phyloP scores from a whole-genome alignment of 2,329 filamentous ascomycete genomes.

The Fusarium pseudocircinatum region DNA sequence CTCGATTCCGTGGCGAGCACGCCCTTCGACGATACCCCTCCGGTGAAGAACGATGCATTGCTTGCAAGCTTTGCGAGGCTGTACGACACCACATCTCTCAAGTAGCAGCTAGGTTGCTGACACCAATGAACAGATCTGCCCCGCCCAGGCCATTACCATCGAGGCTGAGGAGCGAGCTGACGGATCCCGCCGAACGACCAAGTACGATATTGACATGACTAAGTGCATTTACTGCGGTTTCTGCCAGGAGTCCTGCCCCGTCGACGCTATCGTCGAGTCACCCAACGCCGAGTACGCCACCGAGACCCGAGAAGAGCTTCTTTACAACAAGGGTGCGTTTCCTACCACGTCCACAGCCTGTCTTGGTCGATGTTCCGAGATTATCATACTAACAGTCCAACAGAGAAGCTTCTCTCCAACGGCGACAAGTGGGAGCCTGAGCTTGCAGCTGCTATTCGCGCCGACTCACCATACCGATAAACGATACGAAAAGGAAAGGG shows the following conservation, averaged over 20 bases:
- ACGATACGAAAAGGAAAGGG: constrained; percentile 28
- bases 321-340: constrained; percentile 87
- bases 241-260: constrained; percentile 98
- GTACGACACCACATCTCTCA: constrained; percentile 49
- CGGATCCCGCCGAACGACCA: constrained; percentile 91
- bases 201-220: constrained; percentile 99
- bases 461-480: constrained; percentile 92
- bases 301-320: constrained; percentile 84
- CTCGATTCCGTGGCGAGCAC: constrained; percentile 97
- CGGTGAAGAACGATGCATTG: constrained; percentile 98
- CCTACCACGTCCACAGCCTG: background rate
- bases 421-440: constrained; percentile 99
- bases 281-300: constrained; percentile 72
- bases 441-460: constrained; percentile 88
- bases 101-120: constrained; percentile 10
- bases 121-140: constrained; percentile 73
- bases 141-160: constrained; percentile 97
- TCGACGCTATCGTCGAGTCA: constrained; percentile 84
- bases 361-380: background rate
- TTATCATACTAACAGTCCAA: constrained; percentile 31
- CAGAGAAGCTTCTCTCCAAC: constrained; percentile 86
- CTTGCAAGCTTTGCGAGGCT: constrained; percentile 99
- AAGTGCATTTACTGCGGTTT: constrained; percentile 99
- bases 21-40: constrained; percentile 95
- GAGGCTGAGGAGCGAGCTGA: constrained; percentile 98